These are phyloP conservation scores for Diaporthe capsici DNA, from an alignment of 2,329 filamentous ascomycete genomes.

Conservation along the genomic window DNA sequence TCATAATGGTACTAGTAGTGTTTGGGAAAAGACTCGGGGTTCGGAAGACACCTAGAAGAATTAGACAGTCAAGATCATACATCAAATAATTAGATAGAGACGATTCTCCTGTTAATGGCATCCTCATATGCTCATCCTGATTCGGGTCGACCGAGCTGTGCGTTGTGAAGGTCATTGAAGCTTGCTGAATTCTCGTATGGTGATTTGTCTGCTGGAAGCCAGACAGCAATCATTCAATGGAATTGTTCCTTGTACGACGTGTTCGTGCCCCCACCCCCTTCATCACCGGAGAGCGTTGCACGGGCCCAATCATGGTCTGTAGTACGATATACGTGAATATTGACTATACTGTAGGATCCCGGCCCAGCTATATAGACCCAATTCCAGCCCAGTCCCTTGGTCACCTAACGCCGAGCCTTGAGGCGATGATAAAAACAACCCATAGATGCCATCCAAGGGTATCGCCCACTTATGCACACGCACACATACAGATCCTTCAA, in stretches of 20 bases:
- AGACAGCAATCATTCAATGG: neutral
- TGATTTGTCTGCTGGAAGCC: too few species aligned
- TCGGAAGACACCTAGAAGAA: neutral
- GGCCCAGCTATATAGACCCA: conserved; percentile 16
- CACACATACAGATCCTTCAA: neutral
- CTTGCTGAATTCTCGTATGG: neutral
- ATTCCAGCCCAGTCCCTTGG: neutral
- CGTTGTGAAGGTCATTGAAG: neutral
- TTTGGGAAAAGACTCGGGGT: too few species aligned
- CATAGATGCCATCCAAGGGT: conserved; percentile 29
- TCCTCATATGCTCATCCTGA: neutral
- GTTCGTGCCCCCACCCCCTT: neutral
- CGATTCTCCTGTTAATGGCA: neutral
- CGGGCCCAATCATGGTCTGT: neutral
- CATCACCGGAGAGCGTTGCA: neutral
- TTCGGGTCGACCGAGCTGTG: neutral
- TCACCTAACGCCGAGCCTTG: conserved; percentile 14
- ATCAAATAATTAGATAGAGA: neutral
- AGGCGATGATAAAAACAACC: conserved; percentile 15
- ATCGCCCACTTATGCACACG: conserved; percentile 21
- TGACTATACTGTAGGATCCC: conserved; percentile 9
- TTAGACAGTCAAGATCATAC: neutral
- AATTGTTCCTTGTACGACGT: neutral
- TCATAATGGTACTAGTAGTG: neutral
- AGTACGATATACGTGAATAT: neutral